A percentile compares a stretch with the other conserved stretches of the same genome.
Evolutionary conservation across 805 yeast genomes (phyloP).

Genomic region (Candida xyloterini): DNA sequence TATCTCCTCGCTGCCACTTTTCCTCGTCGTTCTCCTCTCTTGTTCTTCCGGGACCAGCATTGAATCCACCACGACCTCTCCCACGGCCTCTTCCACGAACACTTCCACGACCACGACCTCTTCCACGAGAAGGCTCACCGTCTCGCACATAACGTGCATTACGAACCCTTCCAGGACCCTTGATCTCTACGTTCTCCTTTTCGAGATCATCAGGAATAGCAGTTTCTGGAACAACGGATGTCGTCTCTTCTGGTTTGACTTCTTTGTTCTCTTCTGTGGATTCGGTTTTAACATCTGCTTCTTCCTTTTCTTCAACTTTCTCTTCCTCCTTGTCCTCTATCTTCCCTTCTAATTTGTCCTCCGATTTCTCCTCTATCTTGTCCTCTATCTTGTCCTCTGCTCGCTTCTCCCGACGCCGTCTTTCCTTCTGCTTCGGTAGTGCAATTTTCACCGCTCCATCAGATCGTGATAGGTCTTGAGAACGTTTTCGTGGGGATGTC

Average conservation of each 20-base stretch:
- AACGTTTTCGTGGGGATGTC: not conserved
- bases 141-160: conserved; percentile 5
- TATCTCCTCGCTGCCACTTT: conserved; percentile 13
- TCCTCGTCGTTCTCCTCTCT: not conserved
- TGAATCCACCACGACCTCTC: not conserved
- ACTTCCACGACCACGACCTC: conserved; percentile 3
- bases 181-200: conserved; percentile 6
- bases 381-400: not conserved
- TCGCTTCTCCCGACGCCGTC: conserved; percentile 1
- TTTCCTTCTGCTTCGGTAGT: not conserved
- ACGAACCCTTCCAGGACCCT: not conserved
- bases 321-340: not conserved
- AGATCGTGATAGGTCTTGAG: not conserved
- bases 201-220: not conserved
- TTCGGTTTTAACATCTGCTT: not conserved
- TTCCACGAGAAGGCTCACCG: conserved; percentile 6
- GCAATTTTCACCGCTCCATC: not conserved
- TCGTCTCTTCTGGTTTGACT: not conserved
- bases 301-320: not conserved
- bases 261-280: not conserved
- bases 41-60: not conserved
- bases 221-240: not conserved
- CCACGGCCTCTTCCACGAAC: conserved; percentile 4
- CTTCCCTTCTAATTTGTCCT: not conserved
- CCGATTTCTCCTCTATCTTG: not conserved